phyloP scores from a whole-genome alignment of 768 basidiomycete genomes.

The Astraeus odoratus region DNA sequence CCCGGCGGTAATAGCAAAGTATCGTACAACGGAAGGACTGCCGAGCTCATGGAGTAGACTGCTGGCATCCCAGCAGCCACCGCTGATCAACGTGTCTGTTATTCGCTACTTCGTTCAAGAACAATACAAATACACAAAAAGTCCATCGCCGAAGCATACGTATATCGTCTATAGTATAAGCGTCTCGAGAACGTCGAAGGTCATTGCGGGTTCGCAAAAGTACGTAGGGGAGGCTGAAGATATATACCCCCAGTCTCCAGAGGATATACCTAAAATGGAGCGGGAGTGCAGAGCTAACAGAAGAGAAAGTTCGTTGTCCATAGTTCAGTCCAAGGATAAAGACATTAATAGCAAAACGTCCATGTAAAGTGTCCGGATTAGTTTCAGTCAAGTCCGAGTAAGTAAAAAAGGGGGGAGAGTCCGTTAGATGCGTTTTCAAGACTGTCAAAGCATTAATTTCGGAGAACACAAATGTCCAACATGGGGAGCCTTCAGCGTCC shows the following conservation, averaged over 20 bases:
- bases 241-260: too few species aligned
- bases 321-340: background rate
- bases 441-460: constrained; percentile 8
- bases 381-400: background rate
- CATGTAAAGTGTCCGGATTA: constrained; percentile 1
- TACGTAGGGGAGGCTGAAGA: background rate
- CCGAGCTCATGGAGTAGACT: too few species aligned
- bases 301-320: background rate
- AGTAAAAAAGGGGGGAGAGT: background rate
- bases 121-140: background rate
- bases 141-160: background rate
- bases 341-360: background rate
- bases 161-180: background rate
- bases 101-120: constrained; percentile 1
- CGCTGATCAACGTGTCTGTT: too few species aligned
- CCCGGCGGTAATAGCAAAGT: too few species aligned
- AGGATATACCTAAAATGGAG: too few species aligned
- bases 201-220: background rate
- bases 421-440: constrained; percentile 4
- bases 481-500: constrained; percentile 4
- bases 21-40: too few species aligned
- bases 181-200: background rate
- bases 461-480: constrained; percentile 5
- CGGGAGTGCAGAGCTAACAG: background rate
- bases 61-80: too few species aligned